Base-by-base conservation (phyloP, 495 filamentous ascomycete genomes). In the Penicillium antarcticum region DNA sequence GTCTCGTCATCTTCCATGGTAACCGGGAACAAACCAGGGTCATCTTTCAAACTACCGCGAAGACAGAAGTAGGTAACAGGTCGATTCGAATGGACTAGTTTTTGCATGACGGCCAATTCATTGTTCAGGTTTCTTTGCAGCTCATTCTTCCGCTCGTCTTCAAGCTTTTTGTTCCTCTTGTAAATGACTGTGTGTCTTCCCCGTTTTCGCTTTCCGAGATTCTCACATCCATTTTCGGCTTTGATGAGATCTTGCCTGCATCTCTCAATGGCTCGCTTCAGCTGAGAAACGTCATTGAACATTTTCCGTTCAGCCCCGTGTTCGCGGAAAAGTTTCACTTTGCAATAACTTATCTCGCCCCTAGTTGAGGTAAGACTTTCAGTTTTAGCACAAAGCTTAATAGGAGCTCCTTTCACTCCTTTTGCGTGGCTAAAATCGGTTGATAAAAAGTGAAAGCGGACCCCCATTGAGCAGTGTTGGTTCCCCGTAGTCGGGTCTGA, bases 11-110 rank as follows among this genome's bases (percentile, higher is more conserved):
- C 45, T 8, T 6, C 13, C 33, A 26, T 14, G 10, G 16, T 14
- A 12, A 47, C 17, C 7, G 45, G 45, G n/a, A 38, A 47, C 11
- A 47, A 18, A 37, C 38, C 45, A 4, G 45, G 45, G 34, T 47
- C 45, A 47, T 47, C 45, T 11, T 47, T 47, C 19, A 13, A 11
- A 2, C 26, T 34, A 8, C 45, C 45, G 1, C 3, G 45, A 26
- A 47, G 45, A 38, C 33, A 13, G 16, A 47, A 23, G 13, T 3
- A 3, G 18, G 11, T 47, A 17, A 47, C 45, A 24, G 45, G 32
- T 9, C 12, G 45, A 12, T 47, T 47, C 3, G 45, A 47, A n/a
- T 36, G 26, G 12, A 47, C 26, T 23, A 23, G 21, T 2, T 16
- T 16, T 38, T 47, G 31, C 45, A 36, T 47, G 6, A 13, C 26